These are phyloP conservation scores for Penicillium sp. DNA, from an alignment of 2,329 filamentous ascomycete genomes.

Conservation along the genomic window DNA sequence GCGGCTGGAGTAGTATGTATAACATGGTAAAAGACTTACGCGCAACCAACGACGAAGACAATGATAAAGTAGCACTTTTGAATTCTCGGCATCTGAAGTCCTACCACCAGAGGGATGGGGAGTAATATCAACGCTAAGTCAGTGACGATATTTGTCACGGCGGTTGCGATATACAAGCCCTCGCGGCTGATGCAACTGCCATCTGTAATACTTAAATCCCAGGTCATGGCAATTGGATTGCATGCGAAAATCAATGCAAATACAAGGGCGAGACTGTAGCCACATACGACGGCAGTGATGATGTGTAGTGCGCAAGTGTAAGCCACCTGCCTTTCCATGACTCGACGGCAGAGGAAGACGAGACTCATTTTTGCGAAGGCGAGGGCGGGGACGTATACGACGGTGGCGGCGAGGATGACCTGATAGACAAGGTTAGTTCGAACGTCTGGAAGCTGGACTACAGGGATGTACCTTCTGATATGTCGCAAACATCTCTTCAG, in stretches of 20 bases:
- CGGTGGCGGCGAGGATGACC: constrained; percentile 17
- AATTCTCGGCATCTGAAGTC: constrained; percentile 19
- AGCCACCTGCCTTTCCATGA: constrained; percentile 10
- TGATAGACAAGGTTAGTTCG: background rate
- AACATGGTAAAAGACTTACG: constrained; percentile 10
- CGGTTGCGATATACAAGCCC: constrained; percentile 16
- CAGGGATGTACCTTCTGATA: constrained; percentile 18
- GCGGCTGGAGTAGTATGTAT: too few relatives aligned
- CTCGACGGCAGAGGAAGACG: constrained; percentile 26
- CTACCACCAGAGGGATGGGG: constrained; percentile 19
- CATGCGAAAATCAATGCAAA: constrained; percentile 20
- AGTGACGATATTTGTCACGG: constrained; percentile 22
- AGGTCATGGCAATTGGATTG: constrained; percentile 14
- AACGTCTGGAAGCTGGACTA: too few relatives aligned
- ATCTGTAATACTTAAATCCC: constrained; percentile 12
- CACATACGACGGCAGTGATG: constrained; percentile 16
- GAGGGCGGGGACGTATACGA: constrained; percentile 24
- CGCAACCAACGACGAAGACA: constrained; percentile 26
- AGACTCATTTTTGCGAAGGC: constrained; percentile 24
- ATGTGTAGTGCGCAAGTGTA: constrained; percentile 17
- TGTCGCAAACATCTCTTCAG: constrained; percentile 9
- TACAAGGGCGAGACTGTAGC: constrained; percentile 20
- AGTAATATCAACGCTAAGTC: constrained; percentile 21
- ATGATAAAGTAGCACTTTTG: constrained; percentile 22
- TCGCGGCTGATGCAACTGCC: constrained; percentile 18